These are phyloP conservation scores for Zygosaccharomyces lentus DNA, from an alignment of 805 yeast species.

Conservation along the genomic window DNA sequence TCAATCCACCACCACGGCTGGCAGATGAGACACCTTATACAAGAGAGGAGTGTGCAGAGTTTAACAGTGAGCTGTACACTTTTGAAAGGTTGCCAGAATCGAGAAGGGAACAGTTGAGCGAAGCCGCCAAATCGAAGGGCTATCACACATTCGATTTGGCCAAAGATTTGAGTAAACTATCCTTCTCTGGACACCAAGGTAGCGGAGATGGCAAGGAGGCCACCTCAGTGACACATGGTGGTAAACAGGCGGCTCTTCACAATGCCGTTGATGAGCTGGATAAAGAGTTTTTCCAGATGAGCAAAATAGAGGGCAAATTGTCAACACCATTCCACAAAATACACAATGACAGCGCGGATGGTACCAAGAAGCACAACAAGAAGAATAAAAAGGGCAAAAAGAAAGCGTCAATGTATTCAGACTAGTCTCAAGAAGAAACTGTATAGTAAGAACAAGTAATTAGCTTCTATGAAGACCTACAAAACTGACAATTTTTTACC, in stretches of 20 bases:
- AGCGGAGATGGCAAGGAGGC: slow-evolving; percentile 43
- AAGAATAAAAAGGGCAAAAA: slow-evolving; percentile 66
- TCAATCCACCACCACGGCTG: slow-evolving; percentile 80
- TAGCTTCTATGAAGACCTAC: not conserved
- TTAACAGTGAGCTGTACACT: slow-evolving; percentile 72
- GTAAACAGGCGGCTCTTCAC: slow-evolving; percentile 73
- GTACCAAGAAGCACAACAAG: slow-evolving; percentile 61
- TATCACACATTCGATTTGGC: slow-evolving; percentile 61
- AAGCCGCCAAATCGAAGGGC: slow-evolving; percentile 57
- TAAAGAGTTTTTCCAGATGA: slow-evolving; percentile 75
- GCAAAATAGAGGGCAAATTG: slow-evolving; percentile 56
- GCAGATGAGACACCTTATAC: slow-evolving; percentile 51
- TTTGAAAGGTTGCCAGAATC: slow-evolving; percentile 62
- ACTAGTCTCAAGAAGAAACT: slow-evolving; percentile 1
- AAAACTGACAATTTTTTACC: not conserved
- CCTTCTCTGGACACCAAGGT: slow-evolving; percentile 75
- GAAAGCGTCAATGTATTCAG: slow-evolving; percentile 33
- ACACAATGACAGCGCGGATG: slow-evolving; percentile 29
- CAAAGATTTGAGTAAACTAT: slow-evolving; percentile 63
- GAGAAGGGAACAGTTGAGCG: slow-evolving; percentile 64
- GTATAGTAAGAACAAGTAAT: not conserved
- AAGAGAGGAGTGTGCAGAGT: slow-evolving; percentile 52
- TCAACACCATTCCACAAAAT: slow-evolving; percentile 69
- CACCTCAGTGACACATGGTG: slow-evolving; percentile 64
- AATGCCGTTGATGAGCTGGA: slow-evolving; percentile 82